These are phyloP conservation scores for Plasmodium inui DNA, from an alignment of 169 alveolate species.

Conservation along the genomic window DNA sequence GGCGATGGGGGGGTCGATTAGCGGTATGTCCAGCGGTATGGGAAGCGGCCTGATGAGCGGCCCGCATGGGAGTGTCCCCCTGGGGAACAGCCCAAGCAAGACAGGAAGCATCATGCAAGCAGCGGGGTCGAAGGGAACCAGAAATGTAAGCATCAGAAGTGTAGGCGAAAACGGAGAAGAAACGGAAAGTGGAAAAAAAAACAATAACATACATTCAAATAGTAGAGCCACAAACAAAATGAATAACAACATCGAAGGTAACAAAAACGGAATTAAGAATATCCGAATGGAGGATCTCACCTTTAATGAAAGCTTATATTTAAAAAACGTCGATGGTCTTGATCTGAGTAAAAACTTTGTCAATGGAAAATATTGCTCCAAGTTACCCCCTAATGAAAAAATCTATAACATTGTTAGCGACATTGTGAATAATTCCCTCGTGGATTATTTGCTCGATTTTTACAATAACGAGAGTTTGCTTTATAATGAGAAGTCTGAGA, in stretches of 20 bases:
- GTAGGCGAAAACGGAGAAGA: neutral
- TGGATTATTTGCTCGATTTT: constrained; percentile 25
- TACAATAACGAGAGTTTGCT: constrained; percentile 25
- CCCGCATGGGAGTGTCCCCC: neutral
- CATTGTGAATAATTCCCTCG: constrained; percentile 43
- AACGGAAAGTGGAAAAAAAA: neutral
- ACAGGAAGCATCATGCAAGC: neutral
- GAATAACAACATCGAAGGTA: neutral
- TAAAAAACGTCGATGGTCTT: constrained; percentile 48
- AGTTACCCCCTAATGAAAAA: constrained; percentile 21
- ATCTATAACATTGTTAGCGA: constrained; percentile 31
- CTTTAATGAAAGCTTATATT: constrained; percentile 34
- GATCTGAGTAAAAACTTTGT: constrained; percentile 42
- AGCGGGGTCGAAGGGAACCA: neutral
- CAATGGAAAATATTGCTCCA: constrained; percentile 55
- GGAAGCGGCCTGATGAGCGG: neutral
- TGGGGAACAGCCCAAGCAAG: neutral
- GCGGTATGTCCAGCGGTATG: neutral
- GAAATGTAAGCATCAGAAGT: neutral
- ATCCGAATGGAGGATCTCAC: constrained; percentile 19
- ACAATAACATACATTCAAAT: neutral
- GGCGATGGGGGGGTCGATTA: neutral
- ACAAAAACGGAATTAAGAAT: constrained; percentile 19
- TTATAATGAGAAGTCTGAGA: constrained; percentile 21
- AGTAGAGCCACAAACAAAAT: neutral